Evolutionary conservation across 1,139 yeast genomes (phyloP), one percentile per base, ranked within the genome.

Genomic region (Candida glucosophila): DNA sequence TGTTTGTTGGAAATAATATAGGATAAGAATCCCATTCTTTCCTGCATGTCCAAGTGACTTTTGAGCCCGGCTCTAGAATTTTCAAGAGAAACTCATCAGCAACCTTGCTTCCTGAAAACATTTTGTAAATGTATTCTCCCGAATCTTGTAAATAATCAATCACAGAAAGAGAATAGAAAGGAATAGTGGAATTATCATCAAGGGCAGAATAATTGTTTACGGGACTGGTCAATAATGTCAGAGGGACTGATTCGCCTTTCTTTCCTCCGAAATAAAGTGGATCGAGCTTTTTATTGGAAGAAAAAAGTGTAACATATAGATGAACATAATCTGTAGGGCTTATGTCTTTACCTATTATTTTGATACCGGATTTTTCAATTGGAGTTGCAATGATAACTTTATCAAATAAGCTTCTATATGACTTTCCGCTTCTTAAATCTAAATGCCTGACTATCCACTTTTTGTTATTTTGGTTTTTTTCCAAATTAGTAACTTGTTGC

Each of bases 331-430:
- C 39, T 5, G 26, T 30, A 4, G 15, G 15, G 4, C 31, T 28
- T 4, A 22, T 15, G 8, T 15, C 5, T 4, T n/a, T 15, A 6
- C 18, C 18, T 4, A 22, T 14, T 14, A 12, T 22, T 5, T 27
- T 22, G 21, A 62, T 43, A 4, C 33, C 34, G 1, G 61, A 30
- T 20, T 44, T 53, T 16, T 43, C 34, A 17, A 41, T 37, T 2
- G 72, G 72, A 0, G 63, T 44, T 2, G 70, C 69, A 12, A 65
- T 35, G 10, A 65, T 41, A 5, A 65, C 65, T 16, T 58, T 43
- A 30, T 64, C 68, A 35, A 47, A 64, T 2, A 22, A 14, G 12
- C 41, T 45, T 12, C 19, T 12, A 15, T 15, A 6, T 12, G 5
- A 2, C 5, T 15, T 8, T 10, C 22, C 27, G 10, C 21, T 19